Evolutionary conservation across 768 basidiomycete species (phyloP).

Genomic region (Psilocybe cubensis): DNA sequence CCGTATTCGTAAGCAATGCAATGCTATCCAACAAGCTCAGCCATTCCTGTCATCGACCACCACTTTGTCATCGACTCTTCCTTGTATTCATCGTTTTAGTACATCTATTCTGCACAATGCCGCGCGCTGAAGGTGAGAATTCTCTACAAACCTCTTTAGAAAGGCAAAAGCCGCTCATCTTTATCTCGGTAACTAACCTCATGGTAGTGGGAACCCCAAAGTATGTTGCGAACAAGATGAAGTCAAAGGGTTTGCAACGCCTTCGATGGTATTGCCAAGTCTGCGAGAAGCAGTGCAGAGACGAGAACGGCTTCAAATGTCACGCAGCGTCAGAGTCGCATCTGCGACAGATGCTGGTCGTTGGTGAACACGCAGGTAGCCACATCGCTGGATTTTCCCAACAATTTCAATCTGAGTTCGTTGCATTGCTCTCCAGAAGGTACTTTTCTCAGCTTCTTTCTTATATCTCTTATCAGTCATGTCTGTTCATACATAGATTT

Average conservation of each 20-base stretch:
- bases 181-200: background rate
- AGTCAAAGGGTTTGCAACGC: conserved; percentile 94
- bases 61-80: conserved; percentile 1
- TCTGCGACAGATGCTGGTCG: conserved; percentile 95
- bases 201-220: conserved; percentile 82
- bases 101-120: conserved; percentile 50
- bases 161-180: background rate
- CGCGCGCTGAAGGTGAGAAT: conserved; percentile 76
- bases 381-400: conserved; percentile 91
- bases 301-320: conserved; percentile 99
- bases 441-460: conserved; percentile 33
- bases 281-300: conserved; percentile 97
- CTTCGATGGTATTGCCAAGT: conserved; percentile 99
- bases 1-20: background rate
- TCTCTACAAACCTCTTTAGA: background rate
- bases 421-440: conserved; percentile 87
- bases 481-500: conserved; percentile 50
- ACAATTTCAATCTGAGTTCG: conserved; percentile 91
- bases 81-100: background rate
- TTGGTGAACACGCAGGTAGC: conserved; percentile 90
- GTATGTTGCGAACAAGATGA: conserved; percentile 94
- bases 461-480: conserved; percentile 1
- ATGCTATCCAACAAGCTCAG: background rate
- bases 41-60: conserved; percentile 14
- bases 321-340: conserved; percentile 89